phyloP scores from a whole-genome alignment of 225 moss, liverwort and hornwort species.

The Polytrichum commune region DNA sequence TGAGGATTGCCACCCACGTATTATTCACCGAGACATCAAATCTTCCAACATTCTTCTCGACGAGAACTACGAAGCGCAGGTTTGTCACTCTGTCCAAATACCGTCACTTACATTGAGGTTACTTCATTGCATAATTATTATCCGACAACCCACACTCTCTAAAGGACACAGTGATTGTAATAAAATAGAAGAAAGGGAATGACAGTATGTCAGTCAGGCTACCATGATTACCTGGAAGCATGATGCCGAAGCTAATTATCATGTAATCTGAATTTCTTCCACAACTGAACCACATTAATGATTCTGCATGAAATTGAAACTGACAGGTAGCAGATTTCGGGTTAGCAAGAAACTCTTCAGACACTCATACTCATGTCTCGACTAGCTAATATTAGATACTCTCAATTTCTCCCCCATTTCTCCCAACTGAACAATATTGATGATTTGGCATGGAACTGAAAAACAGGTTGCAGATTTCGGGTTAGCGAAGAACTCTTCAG shows the following conservation, averaged over 20 bases:
- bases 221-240: too few relatives aligned
- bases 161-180: too few relatives aligned
- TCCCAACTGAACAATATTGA: neutral
- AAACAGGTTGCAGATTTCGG: slow-evolving; percentile 58
- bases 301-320: neutral
- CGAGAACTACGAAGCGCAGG: slow-evolving; percentile 47
- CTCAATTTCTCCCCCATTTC: slow-evolving; percentile 4
- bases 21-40: slow-evolving; percentile 62
- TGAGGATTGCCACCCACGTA: slow-evolving; percentile 61
- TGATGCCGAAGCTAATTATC: too few relatives aligned
- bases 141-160: neutral
- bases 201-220: too few relatives aligned
- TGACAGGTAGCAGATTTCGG: slow-evolving; percentile 48
- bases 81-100: neutral
- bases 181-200: too few relatives aligned
- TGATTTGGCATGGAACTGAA: slow-evolving; percentile 9
- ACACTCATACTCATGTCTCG: slow-evolving; percentile 41
- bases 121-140: neutral
- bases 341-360: slow-evolving; percentile 40
- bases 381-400: slow-evolving; percentile 1
- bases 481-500: slow-evolving; percentile 51
- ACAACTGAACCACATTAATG: neutral
- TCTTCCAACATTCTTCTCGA: slow-evolving; percentile 57
- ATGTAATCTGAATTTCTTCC: too few relatives aligned
- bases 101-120: neutral